Percentiles rank a stretch among this genome's conserved stretches.
These are phyloP conservation scores for Aspergillus pseudoviridinutans DNA, from an alignment of 2,329 filamentous ascomycete species.

Conservation along the genomic window DNA sequence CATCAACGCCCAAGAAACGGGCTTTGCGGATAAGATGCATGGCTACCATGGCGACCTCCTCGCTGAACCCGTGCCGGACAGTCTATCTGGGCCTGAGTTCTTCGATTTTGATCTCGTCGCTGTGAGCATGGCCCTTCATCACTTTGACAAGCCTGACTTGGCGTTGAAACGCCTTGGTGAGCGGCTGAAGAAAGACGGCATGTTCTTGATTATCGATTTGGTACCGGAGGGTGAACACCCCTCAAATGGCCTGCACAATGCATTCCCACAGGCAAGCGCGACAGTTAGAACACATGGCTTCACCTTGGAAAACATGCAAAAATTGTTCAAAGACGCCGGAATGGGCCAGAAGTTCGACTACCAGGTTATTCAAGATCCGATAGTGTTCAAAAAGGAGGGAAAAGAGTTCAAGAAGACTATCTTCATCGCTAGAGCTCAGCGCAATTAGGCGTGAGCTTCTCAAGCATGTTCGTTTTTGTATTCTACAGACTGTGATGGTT, in stretches of 20 bases:
- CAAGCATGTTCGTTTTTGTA: not conserved
- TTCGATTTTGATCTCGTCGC: slow-evolving; percentile 65
- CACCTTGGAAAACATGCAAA: slow-evolving; percentile 53
- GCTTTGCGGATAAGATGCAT: slow-evolving; percentile 52
- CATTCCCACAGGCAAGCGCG: slow-evolving; percentile 36
- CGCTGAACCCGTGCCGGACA: slow-evolving; percentile 47
- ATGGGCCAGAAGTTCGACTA: slow-evolving; percentile 56
- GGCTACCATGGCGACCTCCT: slow-evolving; percentile 59
- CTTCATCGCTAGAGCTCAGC: slow-evolving; percentile 32
- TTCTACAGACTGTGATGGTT: not conserved
- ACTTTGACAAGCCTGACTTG: slow-evolving; percentile 62
- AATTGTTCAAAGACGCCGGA: slow-evolving; percentile 63
- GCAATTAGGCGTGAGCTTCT: slow-evolving; percentile 3
- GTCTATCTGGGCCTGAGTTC: slow-evolving; percentile 60
- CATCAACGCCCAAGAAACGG: slow-evolving; percentile 49
- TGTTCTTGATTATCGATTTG: slow-evolving; percentile 66
- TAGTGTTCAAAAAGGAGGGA: slow-evolving; percentile 40
- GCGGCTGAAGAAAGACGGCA: slow-evolving; percentile 62
- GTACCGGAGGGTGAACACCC: slow-evolving; percentile 47
- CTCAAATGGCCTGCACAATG: slow-evolving; percentile 12
- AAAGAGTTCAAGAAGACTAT: slow-evolving; percentile 22
- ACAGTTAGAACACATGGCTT: slow-evolving; percentile 67
- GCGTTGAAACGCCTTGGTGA: slow-evolving; percentile 57
- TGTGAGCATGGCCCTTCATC: slow-evolving; percentile 62
- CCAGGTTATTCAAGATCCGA: slow-evolving; percentile 49